These are phyloP conservation scores for Leptosphaerulina australis DNA, from an alignment of 2,329 filamentous ascomycete species.

Conservation along the genomic window DNA sequence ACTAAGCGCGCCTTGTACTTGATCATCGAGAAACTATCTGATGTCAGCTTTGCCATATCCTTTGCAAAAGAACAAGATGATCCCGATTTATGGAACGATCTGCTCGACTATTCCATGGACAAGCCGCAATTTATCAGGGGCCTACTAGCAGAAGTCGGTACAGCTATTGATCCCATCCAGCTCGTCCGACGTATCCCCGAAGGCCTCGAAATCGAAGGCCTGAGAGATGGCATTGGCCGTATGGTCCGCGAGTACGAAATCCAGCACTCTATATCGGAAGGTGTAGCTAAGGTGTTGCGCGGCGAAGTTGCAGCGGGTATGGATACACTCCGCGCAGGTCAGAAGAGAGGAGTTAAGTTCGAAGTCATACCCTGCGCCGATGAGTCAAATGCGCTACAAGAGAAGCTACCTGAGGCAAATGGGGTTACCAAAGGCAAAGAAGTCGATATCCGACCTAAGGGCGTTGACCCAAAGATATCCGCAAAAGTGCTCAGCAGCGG, in stretches of 20 bases:
- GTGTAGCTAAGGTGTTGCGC: conserved; percentile 82
- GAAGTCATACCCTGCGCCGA: conserved; percentile 65
- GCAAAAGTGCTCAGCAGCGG: conserved; percentile 33
- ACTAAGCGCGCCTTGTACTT: conserved; percentile 89
- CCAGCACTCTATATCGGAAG: conserved; percentile 88
- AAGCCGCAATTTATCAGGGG: conserved; percentile 94
- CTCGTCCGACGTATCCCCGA: conserved; percentile 90
- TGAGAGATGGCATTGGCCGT: conserved; percentile 84
- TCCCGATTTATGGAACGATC: conserved; percentile 90
- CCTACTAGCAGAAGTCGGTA: conserved; percentile 90
- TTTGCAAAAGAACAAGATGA: conserved; percentile 96
- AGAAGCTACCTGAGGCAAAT: conserved; percentile 13
- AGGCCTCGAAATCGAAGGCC: conserved; percentile 87
- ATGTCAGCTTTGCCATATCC: conserved; percentile 89
- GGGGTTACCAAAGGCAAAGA: conserved; percentile 22
- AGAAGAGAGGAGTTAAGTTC: conserved; percentile 87
- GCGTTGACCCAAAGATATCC: conserved; percentile 34
- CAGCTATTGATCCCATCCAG: conserved; percentile 88
- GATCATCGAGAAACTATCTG: conserved; percentile 90
- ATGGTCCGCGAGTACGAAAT: conserved; percentile 97
- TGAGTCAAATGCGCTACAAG: conserved; percentile 17
- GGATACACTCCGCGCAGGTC: conserved; percentile 76
- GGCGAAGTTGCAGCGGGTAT: conserved; percentile 88
- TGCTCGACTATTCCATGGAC: conserved; percentile 96
- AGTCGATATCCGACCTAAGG: conserved; percentile 37